phyloP scores from a whole-genome alignment of 1,284 basidiomycete genomes.

The Ustilago tritici region DNA sequence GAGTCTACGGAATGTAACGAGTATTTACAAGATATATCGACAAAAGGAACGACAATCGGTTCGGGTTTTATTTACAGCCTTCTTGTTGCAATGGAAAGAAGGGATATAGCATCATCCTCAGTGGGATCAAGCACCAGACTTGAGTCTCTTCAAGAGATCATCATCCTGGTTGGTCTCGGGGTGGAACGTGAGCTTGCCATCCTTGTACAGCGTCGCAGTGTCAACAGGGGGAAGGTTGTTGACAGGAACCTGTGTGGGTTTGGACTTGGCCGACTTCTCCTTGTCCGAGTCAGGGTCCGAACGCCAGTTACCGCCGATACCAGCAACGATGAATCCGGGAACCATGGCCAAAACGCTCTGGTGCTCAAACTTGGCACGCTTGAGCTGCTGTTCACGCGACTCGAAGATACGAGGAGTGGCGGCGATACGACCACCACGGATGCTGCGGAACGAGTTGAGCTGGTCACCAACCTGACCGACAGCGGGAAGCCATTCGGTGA shows the following conservation, averaged over 20 bases:
- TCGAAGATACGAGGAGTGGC: slow-evolving; percentile 71
- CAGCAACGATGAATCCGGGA: slow-evolving; percentile 62
- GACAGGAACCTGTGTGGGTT: slow-evolving; percentile 7
- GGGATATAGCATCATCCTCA: slow-evolving; percentile 3
- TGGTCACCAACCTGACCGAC: slow-evolving; percentile 72
- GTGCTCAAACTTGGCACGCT: slow-evolving; percentile 69
- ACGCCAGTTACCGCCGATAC: slow-evolving; percentile 62
- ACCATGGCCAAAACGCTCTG: slow-evolving; percentile 79
- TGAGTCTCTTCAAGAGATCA: slow-evolving; percentile 28
- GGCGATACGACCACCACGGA: slow-evolving; percentile 79
- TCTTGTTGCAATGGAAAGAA: background rate
- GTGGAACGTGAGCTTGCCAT: slow-evolving; percentile 84
- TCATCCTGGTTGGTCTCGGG: slow-evolving; percentile 78
- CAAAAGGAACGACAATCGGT: background rate
- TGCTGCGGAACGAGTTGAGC: slow-evolving; percentile 55
- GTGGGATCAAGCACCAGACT: slow-evolving; percentile 12
- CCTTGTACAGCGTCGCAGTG: slow-evolving; percentile 52
- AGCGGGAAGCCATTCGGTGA: slow-evolving; percentile 78
- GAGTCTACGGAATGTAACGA: slow-evolving; percentile 5
- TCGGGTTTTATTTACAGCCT: slow-evolving; percentile 23
- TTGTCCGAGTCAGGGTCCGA: slow-evolving; percentile 72
- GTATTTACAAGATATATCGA: background rate
- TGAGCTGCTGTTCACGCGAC: slow-evolving; percentile 61
- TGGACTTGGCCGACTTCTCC: slow-evolving; percentile 5
- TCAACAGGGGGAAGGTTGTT: slow-evolving; percentile 39